phyloP scores from a whole-genome alignment of 257 asterid genomes.

The Plantago ovata region DNA sequence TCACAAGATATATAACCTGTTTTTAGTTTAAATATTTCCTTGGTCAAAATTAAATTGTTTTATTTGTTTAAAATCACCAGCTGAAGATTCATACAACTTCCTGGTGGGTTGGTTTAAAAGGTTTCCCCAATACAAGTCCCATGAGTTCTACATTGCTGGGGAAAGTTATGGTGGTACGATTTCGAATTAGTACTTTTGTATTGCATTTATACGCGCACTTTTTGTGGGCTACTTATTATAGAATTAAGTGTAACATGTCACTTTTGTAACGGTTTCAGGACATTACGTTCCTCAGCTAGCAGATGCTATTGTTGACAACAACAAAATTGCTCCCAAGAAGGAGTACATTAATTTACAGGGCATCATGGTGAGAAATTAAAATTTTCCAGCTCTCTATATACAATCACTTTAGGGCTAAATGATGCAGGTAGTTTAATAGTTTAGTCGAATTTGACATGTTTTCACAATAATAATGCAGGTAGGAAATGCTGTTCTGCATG shows the following conservation, averaged over 20 bases:
- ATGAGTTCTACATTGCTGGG: slow-evolving; percentile 79
- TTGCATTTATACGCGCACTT: too few relatives aligned
- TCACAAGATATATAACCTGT: neutral
- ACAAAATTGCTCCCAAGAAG: slow-evolving; percentile 26
- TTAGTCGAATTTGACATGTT: too few relatives aligned
- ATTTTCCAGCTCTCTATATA: too few relatives aligned
- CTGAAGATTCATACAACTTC: slow-evolving; percentile 69
- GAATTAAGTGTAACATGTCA: too few relatives aligned
- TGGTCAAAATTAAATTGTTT: neutral
- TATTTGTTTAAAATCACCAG: slow-evolving; percentile 28
- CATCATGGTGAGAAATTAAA: slow-evolving; percentile 40
- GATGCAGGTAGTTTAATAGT: too few relatives aligned
- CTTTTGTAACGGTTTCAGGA: slow-evolving; percentile 31
- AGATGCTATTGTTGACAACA: slow-evolving; percentile 44
- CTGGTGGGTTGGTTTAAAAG: slow-evolving; percentile 72
- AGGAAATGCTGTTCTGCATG: slow-evolving; percentile 76
- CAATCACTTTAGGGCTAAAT: too few relatives aligned
- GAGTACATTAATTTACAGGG: slow-evolving; percentile 62
- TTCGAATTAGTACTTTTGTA: too few relatives aligned
- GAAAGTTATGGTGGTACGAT: slow-evolving; percentile 81
- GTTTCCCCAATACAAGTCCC: slow-evolving; percentile 79
- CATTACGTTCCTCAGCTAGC: slow-evolving; percentile 89
- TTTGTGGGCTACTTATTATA: too few relatives aligned
- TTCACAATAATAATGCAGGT: slow-evolving; percentile 41
- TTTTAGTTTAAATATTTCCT: neutral